Evolutionary conservation across 176 grass and related monocot genomes (phyloP).

Genomic region (Ampelocalamus luodianensis): DNA sequence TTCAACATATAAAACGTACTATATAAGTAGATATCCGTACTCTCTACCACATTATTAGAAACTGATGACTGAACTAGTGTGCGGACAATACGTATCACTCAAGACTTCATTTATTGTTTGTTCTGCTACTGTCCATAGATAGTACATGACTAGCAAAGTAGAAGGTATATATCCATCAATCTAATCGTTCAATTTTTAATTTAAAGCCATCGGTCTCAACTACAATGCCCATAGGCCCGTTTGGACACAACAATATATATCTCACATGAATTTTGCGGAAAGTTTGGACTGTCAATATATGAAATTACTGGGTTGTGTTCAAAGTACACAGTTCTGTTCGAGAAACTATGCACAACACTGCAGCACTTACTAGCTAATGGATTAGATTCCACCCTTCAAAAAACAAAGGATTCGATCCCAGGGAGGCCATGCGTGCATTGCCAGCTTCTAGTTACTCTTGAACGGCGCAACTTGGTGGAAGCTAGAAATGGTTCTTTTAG

Average conservation of each 20-base stretch:
- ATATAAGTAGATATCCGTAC: constrained; percentile 7
- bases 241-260: not conserved
- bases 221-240: not conserved
- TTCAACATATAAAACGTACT: not conserved
- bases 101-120: not conserved
- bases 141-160: not conserved
- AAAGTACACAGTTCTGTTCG: not conserved
- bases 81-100: not conserved
- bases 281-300: not conserved
- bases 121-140: not conserved
- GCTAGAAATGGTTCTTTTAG: constrained; percentile 6
- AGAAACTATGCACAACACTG: not conserved
- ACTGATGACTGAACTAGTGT: not conserved
- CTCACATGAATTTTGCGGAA: not conserved
- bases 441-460: constrained; percentile 23
- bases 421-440: not conserved
- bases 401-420: constrained; percentile 7
- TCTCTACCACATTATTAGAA: constrained; percentile 18
- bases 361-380: not conserved
- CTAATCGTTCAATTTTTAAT: not conserved
- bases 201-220: not conserved
- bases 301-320: not conserved
- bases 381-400: too few species aligned
- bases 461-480: constrained; percentile 44
- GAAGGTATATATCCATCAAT: constrained; percentile 22